These are phyloP conservation scores for Cercospora nicotianae DNA, from an alignment of 2,329 filamentous ascomycete genomes.

Conservation along the genomic window DNA sequence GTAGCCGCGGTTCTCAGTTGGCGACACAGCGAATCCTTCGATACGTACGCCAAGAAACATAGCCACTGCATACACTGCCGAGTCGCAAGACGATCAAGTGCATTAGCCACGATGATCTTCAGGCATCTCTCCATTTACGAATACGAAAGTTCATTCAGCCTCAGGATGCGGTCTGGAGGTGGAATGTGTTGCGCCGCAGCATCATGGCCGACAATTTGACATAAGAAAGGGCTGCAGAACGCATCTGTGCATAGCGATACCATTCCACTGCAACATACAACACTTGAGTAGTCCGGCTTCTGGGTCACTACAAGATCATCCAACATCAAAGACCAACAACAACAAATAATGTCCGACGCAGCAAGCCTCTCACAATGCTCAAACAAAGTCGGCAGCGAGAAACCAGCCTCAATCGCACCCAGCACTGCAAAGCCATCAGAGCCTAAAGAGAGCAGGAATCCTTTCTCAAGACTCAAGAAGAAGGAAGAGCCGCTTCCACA, in stretches of 20 bases:
- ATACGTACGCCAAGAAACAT: conserved; percentile 5
- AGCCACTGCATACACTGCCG: conserved; percentile 1
- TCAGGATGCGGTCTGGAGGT: not conserved
- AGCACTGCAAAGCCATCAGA: not conserved
- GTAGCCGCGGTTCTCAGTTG: not conserved
- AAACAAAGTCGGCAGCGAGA: not conserved
- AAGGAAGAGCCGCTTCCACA: not conserved
- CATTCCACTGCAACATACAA: not conserved
- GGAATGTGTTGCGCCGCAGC: not conserved
- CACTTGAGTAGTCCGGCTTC: no score
- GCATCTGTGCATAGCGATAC: not conserved
- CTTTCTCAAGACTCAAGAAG: not conserved
- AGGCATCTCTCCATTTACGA: not conserved
- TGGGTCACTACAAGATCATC: no score
- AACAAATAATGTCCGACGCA: not conserved
- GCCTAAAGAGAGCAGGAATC: not conserved
- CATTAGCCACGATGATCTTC: not conserved
- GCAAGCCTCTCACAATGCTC: conserved; percentile 6
- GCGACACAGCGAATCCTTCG: not conserved
- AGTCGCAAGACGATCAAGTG: not conserved
- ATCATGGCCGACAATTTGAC: not conserved
- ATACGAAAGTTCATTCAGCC: not conserved
- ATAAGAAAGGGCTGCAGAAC: not conserved
- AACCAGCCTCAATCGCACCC: not conserved
- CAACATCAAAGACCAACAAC: not conserved